Base-by-base conservation (phyloP, 306 rosid genomes). In the Clitoria ternatea region DNA sequence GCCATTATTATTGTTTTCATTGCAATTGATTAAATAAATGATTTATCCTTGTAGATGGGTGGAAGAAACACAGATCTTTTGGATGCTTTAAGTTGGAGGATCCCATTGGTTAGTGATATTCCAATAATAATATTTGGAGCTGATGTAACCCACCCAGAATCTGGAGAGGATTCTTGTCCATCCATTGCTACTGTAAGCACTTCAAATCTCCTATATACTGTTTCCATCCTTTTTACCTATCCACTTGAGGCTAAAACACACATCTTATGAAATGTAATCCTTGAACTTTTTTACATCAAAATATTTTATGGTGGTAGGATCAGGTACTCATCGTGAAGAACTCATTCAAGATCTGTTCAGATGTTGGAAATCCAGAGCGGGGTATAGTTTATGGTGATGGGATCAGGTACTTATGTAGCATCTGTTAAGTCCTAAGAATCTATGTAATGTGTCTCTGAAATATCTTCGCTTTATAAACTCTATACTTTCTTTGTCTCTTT, bases 291-390 rank as follows among this genome's bases (percentile, higher is more conserved):
- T n/a, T n/a, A n/a, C n/a, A n/a, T n/a, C n/a, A n/a, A n/a, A n/a
- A n/a, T n/a, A n/a, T n/a, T n/a, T n/a, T n/a, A n/a, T n/a, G n/a
- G n/a, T n/a, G n/a, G n/a, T n/a, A n/a, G n/a, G 92, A 92, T 61
- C 96, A 89, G 74, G n/a, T n/a, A 76, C 96, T 47, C 96, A 86
- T 47, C 84, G 96, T 2, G 85, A 89, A 79, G 96, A 89, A 66
- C 88, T 86, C 56, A 84, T 89, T 73, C 92, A 89, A 74, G 92
- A 89, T 59, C 77, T 89, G 64, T 89, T 70, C 78, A 86, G 83
- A 77, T 70, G 83, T 18, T 89, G 96, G 96, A 76, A 86, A 89
- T 81, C 92, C 96, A 77, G 77, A 54, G 26, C 75, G 77, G 6
- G 92, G 92, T 12, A 60, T 73, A 39, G 84, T 86, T 56, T 61